Percentiles rank a stretch among this genome's conserved stretches.
phyloP scores from a whole-genome alignment of 2,329 filamentous ascomycete genomes.

The Beauveria bassiana region DNA sequence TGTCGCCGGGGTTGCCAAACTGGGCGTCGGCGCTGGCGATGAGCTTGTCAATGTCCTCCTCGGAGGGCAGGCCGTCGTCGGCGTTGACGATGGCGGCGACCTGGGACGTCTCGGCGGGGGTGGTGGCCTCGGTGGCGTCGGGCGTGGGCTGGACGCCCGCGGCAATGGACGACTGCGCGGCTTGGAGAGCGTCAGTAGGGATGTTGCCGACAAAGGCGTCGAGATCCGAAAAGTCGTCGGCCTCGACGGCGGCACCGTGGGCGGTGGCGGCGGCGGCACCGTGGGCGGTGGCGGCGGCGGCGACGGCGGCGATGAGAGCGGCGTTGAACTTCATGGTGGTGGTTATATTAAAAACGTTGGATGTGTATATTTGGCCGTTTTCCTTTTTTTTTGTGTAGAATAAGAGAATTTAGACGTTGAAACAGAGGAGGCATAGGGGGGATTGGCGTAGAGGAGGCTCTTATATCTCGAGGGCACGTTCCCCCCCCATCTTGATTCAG shows the following conservation, averaged over 20 bases:
- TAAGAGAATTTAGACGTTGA: not conserved
- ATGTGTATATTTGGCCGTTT: too few relatives aligned
- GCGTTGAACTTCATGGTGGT: constrained; percentile 3
- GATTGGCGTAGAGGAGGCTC: not conserved
- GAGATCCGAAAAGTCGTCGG: constrained; percentile 29
- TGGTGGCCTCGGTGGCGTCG: constrained; percentile 22
- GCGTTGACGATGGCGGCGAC: not conserved
- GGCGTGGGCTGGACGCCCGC: constrained; percentile 31
- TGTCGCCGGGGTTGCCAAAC: not conserved
- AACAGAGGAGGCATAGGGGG: not conserved
- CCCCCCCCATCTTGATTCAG: not conserved
- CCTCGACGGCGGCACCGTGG: constrained; percentile 19
- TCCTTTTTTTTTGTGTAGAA: not conserved
- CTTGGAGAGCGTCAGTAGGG: constrained; percentile 29
- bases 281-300: not conserved
- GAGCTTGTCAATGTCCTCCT: not conserved
- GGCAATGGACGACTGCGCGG: constrained; percentile 18
- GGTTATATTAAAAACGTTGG: too few relatives aligned
- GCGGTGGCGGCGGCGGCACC: not conserved
- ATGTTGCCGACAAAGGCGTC: constrained; percentile 36
- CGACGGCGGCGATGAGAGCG: not conserved
- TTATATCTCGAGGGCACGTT: not conserved
- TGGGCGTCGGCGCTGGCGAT: not conserved
- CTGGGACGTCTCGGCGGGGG: not conserved
- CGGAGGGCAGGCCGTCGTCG: constrained; percentile 4